These are phyloP conservation scores for Chenopodium formosanum DNA, from an alignment of 148 eudicot genomes.

Conservation along the genomic window DNA sequence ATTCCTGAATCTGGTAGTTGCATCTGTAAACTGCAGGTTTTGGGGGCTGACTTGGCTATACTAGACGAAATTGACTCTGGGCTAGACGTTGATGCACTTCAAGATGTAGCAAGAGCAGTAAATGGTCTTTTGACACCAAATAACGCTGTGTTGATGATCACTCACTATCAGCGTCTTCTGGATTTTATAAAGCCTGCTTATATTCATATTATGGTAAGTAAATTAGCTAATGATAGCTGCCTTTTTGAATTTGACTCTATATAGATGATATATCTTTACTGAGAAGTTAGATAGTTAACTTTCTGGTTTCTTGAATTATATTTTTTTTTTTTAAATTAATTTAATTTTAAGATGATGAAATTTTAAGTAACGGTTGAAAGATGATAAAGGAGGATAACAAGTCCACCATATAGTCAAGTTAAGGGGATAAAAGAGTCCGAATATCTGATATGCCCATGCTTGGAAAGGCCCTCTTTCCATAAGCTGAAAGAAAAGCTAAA, in stretches of 20 bases:
- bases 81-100: slow-evolving; percentile 95
- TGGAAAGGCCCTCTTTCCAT: not conserved
- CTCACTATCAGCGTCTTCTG: slow-evolving; percentile 85
- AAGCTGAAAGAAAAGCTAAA: no score
- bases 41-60: slow-evolving; percentile 93
- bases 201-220: slow-evolving; percentile 87
- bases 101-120: slow-evolving; percentile 90
- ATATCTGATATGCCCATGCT: not conserved
- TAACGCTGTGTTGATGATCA: slow-evolving; percentile 90
- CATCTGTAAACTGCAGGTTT: slow-evolving; percentile 48
- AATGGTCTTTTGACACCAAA: slow-evolving; percentile 68
- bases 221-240: not conserved
- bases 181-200: slow-evolving; percentile 74
- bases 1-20: slow-evolving; percentile 1
- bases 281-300: not conserved
- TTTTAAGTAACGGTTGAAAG: not conserved
- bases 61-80: slow-evolving; percentile 98
- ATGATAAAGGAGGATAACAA: not conserved
- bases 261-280: not conserved
- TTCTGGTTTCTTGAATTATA: not conserved
- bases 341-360: not conserved
- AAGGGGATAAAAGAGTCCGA: not conserved
- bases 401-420: not conserved
- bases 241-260: not conserved
- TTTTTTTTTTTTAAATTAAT: no score